A percentile compares a stretch with the other conserved stretches of the same genome.
phyloP scores from a whole-genome alignment of 2,329 filamentous ascomycete genomes.

The Ophiocordyceps camponoti-saundersi region DNA sequence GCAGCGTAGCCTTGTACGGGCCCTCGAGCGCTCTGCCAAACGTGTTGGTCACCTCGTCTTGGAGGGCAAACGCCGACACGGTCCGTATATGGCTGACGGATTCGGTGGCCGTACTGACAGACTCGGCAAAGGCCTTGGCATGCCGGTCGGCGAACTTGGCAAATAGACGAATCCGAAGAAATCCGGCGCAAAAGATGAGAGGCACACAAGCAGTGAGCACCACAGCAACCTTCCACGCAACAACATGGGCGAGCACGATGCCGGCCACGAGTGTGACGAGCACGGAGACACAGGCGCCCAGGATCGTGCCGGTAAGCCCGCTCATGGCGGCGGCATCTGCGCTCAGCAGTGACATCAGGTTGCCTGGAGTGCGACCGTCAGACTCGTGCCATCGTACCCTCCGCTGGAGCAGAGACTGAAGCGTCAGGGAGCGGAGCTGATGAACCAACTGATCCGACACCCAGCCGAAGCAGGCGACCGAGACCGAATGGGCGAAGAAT shows the following conservation, averaged over 20 bases:
- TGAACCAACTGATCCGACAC: conserved; percentile 47
- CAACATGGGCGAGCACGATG: conserved; percentile 50
- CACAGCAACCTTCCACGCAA: conserved; percentile 62
- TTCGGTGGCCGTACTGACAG: conserved; percentile 48
- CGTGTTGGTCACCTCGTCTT: conserved; percentile 31
- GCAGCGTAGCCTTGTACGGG: conserved; percentile 35
- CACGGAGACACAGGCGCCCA: conserved; percentile 53
- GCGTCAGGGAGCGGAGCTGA: conserved; percentile 43
- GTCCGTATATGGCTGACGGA: conserved; percentile 51
- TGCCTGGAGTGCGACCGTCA: conserved; percentile 39
- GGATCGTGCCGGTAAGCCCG: conserved; percentile 51
- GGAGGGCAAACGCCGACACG: conserved; percentile 35
- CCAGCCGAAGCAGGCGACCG: conserved; percentile 30
- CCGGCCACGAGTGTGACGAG: conserved; percentile 50
- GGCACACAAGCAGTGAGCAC: conserved; percentile 55
- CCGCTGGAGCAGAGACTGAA: conserved; percentile 48
- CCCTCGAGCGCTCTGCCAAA: conserved; percentile 33
- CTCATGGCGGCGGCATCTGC: conserved; percentile 50
- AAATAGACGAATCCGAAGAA: conserved; percentile 49
- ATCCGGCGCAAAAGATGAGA: conserved; percentile 48
- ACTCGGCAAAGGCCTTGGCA: conserved; percentile 44
- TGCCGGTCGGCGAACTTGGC: conserved; percentile 45
- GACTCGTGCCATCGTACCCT: conserved; percentile 57
- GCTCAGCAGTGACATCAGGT: conserved; percentile 50
- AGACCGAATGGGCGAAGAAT: conserved; percentile 36